Evolutionary conservation across 768 basidiomycete species (phyloP).

Genomic region (Jaapia argillacea): DNA sequence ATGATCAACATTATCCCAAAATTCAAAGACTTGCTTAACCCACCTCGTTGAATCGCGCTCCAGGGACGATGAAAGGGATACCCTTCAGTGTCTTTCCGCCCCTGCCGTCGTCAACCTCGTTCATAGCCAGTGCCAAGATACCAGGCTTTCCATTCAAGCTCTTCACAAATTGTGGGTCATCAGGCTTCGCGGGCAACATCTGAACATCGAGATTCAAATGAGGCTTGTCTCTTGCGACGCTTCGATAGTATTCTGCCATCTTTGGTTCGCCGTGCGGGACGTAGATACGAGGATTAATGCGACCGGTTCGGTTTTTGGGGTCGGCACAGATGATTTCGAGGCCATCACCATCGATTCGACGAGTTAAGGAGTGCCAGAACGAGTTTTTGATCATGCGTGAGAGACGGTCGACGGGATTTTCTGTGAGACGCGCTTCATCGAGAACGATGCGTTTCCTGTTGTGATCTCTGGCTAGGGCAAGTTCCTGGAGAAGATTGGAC

Average conservation of each 20-base stretch:
- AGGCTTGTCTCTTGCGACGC: slow-evolving; percentile 84
- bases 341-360: slow-evolving; percentile 94
- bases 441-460: slow-evolving; percentile 93
- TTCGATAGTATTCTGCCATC: slow-evolving; percentile 93
- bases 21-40: no score
- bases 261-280: slow-evolving; percentile 88
- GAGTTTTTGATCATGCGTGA: slow-evolving; percentile 97
- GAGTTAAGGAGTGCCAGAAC: slow-evolving; percentile 96
- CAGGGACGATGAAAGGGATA: slow-evolving; percentile 95
- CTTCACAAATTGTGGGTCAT: slow-evolving; percentile 84
- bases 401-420: slow-evolving; percentile 95
- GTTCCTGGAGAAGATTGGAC: slow-evolving; percentile 96
- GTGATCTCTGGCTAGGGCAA: slow-evolving; percentile 93
- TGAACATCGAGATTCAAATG: slow-evolving; percentile 92
- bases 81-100: slow-evolving; percentile 82
- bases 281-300: slow-evolving; percentile 87
- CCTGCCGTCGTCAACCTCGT: slow-evolving; percentile 70
- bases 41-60: slow-evolving; percentile 90
- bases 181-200: slow-evolving; percentile 77
- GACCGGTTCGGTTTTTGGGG: slow-evolving; percentile 92
- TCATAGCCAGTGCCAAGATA: slow-evolving; percentile 92
- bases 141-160: slow-evolving; percentile 92
- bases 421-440: slow-evolving; percentile 95
- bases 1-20: no score
- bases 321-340: slow-evolving; percentile 96